phyloP scores from a whole-genome alignment of 768 basidiomycete species.

The Podaxis pistillaris region DNA sequence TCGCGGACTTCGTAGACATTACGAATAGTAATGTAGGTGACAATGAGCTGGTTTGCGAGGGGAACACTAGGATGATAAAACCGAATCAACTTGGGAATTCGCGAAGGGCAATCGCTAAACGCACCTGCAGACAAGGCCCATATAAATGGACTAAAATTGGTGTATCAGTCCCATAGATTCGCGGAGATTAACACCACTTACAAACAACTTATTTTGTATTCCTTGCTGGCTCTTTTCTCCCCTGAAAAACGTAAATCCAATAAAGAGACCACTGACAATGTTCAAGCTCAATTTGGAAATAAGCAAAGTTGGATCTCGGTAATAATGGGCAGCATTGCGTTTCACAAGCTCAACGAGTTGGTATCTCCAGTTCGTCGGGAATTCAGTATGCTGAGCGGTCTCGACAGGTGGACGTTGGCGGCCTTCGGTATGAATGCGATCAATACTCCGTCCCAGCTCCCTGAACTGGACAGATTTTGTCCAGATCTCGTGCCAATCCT shows the following conservation, averaged over 20 bases:
- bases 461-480: slow-evolving; percentile 43
- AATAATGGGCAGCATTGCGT: slow-evolving; percentile 48
- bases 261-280: slow-evolving; percentile 52
- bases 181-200: slow-evolving; percentile 28
- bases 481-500: slow-evolving; percentile 65
- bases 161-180: neutral
- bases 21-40: slow-evolving; percentile 58
- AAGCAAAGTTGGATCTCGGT: slow-evolving; percentile 59
- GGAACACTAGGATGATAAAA: slow-evolving; percentile 35
- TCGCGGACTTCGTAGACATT: slow-evolving; percentile 68
- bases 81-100: neutral
- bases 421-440: slow-evolving; percentile 49
- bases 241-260: slow-evolving; percentile 64
- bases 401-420: slow-evolving; percentile 35
- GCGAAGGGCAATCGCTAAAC: neutral
- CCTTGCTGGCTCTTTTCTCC: slow-evolving; percentile 54
- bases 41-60: slow-evolving; percentile 62
- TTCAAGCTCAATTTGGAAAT: slow-evolving; percentile 58
- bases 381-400: slow-evolving; percentile 39
- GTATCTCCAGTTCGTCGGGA: slow-evolving; percentile 51
- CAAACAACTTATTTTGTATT: slow-evolving; percentile 66
- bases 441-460: slow-evolving; percentile 35
- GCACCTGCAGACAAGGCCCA: slow-evolving; percentile 46
- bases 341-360: slow-evolving; percentile 43
- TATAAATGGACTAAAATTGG: slow-evolving; percentile 46